Base-by-base conservation (phyloP, 2,329 filamentous ascomycete species). In the Thielaviopsis euricoi region DNA sequence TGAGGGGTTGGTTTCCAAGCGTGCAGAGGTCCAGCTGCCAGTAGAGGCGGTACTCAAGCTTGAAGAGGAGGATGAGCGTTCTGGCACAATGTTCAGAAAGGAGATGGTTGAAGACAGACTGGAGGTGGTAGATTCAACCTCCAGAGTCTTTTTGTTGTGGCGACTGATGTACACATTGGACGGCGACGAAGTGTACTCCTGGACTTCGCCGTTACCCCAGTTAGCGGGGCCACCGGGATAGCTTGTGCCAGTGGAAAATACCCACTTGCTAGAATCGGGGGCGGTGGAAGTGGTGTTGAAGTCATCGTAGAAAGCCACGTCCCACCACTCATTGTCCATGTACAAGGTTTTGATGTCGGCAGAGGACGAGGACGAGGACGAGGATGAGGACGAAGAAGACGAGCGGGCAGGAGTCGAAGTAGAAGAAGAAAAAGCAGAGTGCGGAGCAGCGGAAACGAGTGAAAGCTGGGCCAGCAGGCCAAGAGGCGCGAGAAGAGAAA, bases 151-250 rank as follows among this genome's bases (percentile, higher is more conserved):
- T 13, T 71, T 71, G 55, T 43, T 51, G 21, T 46, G 23, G 7
- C 22, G 17, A 51, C 52, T 57, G 61, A 75, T 66, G 58, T 64
- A 66, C 50, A 76, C 62, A 65, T 78, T 78, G 49, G 64, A 59
- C 13, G 62, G 37, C 37, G 66, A 66, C 52, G 64, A 63, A 22
- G 74, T 76, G 66, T 77, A 77, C 1, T 67, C 70, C 64, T 78
- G 67, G 19, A 73, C 66, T 64, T 78, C 75, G 58, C 70, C 69
- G 3, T 75, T 78, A 53, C 76, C 75, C 75, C 75, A 78, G 61
- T 72, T 67, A 7, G 65, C 56, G 0, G 74, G 65, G 0, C 75
- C 74, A n/a, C 71, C 71, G 1, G 72, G 67, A 61, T 78, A 78
- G 10, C 63, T 62, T 0, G 72, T 76, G 53, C 76, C 75, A n/a